Evolutionary conservation across 768 basidiomycete genomes (phyloP).

Genomic region (Phylloporus arenicola): DNA sequence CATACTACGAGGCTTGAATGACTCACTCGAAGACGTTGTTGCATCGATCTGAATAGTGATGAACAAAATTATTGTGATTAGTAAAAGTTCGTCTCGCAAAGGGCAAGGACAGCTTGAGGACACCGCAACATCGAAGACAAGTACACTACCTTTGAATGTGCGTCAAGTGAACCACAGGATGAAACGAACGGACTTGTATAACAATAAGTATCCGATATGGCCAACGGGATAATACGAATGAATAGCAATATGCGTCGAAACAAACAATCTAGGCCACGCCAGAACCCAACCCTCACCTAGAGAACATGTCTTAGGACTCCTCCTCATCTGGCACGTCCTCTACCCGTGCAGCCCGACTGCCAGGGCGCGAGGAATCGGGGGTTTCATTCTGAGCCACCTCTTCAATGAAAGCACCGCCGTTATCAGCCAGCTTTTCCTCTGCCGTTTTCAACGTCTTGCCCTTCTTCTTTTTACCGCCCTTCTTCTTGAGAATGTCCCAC

Average conservation of each 20-base stretch:
- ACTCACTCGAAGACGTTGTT: neutral
- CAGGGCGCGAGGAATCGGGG: conserved; percentile 28
- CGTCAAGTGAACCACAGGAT: neutral
- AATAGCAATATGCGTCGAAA: neutral
- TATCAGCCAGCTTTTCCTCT: conserved; percentile 38
- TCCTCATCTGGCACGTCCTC: conserved; percentile 45
- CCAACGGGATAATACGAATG: neutral
- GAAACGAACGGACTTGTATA: neutral
- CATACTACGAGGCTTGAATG: neutral
- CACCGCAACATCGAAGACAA: neutral
- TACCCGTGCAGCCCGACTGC: conserved; percentile 36
- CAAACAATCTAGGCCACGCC: neutral
- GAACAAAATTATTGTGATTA: neutral
- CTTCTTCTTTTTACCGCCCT: conserved; percentile 63
- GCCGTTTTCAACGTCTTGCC: conserved; percentile 33
- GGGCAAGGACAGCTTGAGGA: too few relatives aligned
- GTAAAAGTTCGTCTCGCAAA: neutral
- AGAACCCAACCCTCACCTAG: neutral
- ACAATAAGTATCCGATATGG: neutral
- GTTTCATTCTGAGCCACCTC: conserved; percentile 31
- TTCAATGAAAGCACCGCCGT: conserved; percentile 37
- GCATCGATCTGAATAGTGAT: neutral
- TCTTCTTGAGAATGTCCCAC: conserved; percentile 83
- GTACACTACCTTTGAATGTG: neutral
- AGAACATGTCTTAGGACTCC: conserved; percentile 18